These are phyloP conservation scores for Yamadazyma sp. DNA, from an alignment of 1,139 yeast genomes.

Conservation along the genomic window DNA sequence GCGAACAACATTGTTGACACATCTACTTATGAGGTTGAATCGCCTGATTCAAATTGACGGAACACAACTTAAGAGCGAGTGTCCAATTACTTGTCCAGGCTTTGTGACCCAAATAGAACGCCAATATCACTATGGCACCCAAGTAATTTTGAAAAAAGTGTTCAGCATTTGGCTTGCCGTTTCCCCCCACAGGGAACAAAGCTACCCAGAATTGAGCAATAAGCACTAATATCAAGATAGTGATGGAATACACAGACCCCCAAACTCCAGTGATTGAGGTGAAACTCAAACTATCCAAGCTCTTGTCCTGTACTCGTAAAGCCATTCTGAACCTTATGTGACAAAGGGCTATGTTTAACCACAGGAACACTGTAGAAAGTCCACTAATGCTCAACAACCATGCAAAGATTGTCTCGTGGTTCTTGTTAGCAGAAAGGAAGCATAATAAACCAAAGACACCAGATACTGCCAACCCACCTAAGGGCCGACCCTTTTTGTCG, in stretches of 20 bases:
- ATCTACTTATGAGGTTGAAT: no score
- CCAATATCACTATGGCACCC: slow-evolving; percentile 32
- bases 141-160: slow-evolving; percentile 39
- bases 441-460: slow-evolving; percentile 40
- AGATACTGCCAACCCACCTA: slow-evolving; percentile 34
- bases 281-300: slow-evolving; percentile 29
- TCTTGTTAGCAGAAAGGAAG: slow-evolving; percentile 39
- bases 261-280: slow-evolving; percentile 30
- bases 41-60: no score
- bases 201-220: slow-evolving; percentile 41
- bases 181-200: slow-evolving; percentile 31
- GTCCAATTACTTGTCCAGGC: slow-evolving; percentile 35
- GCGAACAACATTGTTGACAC: no score
- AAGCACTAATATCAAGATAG: slow-evolving; percentile 29
- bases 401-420: slow-evolving; percentile 35
- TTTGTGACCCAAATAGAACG: slow-evolving; percentile 37
- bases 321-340: slow-evolving; percentile 43
- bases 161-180: slow-evolving; percentile 26
- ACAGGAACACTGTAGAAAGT: slow-evolving; percentile 41
- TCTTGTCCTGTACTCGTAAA: slow-evolving; percentile 27
- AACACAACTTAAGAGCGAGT: no score
- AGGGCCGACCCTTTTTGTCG: slow-evolving; percentile 43
- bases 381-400: slow-evolving; percentile 47
- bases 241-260: slow-evolving; percentile 37
- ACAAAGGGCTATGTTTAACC: slow-evolving; percentile 41